Base-by-base conservation (phyloP, 23 red algal genomes). In the Agarophyton chilense region DNA sequence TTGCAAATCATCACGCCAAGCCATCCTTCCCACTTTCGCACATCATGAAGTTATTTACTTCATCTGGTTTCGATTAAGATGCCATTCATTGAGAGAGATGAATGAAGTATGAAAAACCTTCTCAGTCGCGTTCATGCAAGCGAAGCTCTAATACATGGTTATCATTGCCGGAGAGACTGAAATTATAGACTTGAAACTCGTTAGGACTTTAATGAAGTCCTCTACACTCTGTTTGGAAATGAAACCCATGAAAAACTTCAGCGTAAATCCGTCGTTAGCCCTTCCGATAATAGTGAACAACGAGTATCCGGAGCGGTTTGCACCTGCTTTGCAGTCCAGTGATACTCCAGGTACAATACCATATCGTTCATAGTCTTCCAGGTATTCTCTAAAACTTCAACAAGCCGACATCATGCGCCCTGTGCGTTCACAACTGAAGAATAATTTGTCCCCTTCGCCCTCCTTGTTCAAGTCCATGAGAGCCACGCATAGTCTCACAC, bases 341-440 rank as follows among this genome's bases (percentile, higher is more conserved):
- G 32, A 56, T 8, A 79, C n/a, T 29, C 75, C 50, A 19, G 46
- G 75, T 31, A 79, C 45, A 54, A 79, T n/a, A 21, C 75, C 75
- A 17, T 79, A 79, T 28, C 46, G 21, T 56, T 79, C 26, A 28
- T 79, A 79, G 26, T 79, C 75, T 17, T 79, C 75, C 7, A 77
- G 7, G 35, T 39, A 47, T 49, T 77, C 72, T 18, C 24, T 51
- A 26, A 77, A 49, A 53, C 35, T 21, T 39, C 49, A 77, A 26
- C 72, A 77, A 77, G 32, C 72, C 12, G 72, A 77, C 16, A 39
- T 77, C 72, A 77, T 77, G 7, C 72, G 72, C 22, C 72, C 72
- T 49, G 44, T 17, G 24, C 25, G 35, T 47, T 77, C 72, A 21
- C 46, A 53, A 41, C 35, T 77, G 41, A 77, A 47, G 38, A 21